Conservation (phyloP, 2,329 filamentous ascomycete genomes). For the Fusarium sp. region DNA sequence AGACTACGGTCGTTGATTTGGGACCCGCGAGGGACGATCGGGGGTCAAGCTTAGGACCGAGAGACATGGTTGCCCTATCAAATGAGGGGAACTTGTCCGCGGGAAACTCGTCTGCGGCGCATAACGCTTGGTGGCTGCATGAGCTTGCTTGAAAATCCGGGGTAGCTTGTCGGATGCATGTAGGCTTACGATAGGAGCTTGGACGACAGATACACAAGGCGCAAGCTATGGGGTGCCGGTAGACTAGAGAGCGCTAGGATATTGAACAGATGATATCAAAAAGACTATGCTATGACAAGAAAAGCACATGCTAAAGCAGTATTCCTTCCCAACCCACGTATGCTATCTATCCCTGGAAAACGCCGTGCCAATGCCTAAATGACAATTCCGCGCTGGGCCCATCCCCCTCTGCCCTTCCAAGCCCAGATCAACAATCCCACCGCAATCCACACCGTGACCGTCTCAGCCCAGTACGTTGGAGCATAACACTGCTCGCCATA, state of each 20-base stretch:
- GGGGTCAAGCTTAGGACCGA: constrained; percentile 31
- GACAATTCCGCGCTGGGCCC: constrained; percentile 81
- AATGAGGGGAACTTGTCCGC: constrained; percentile 33
- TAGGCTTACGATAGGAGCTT: constrained; percentile 20
- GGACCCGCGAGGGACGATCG: constrained; percentile 24
- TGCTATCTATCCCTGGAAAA: constrained; percentile 30
- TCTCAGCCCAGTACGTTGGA: constrained; percentile 87
- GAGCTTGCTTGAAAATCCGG: constrained; percentile 24
- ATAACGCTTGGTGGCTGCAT: constrained; percentile 3
- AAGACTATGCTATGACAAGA: constrained; percentile 11
- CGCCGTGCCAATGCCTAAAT: constrained; percentile 55
- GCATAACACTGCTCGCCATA: constrained; percentile 87
- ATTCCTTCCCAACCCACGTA: constrained; percentile 20
- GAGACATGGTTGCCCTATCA: constrained; percentile 25
- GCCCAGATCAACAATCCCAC: constrained; percentile 79
- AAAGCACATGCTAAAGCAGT: not conserved
- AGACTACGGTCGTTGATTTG: constrained; percentile 41
- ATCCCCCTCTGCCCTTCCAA: constrained; percentile 83
- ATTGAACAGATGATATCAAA: constrained; percentile 7
- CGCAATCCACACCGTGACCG: constrained; percentile 81
- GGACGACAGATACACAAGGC: not conserved
- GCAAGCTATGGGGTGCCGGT: not conserved
- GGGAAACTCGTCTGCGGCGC: constrained; percentile 25
- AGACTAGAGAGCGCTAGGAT: constrained; percentile 3
- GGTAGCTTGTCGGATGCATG: constrained; percentile 27